Conservation (phyloP, 1,284 basidiomycete species). For the Lentinula novae-zelandiae region DNA sequence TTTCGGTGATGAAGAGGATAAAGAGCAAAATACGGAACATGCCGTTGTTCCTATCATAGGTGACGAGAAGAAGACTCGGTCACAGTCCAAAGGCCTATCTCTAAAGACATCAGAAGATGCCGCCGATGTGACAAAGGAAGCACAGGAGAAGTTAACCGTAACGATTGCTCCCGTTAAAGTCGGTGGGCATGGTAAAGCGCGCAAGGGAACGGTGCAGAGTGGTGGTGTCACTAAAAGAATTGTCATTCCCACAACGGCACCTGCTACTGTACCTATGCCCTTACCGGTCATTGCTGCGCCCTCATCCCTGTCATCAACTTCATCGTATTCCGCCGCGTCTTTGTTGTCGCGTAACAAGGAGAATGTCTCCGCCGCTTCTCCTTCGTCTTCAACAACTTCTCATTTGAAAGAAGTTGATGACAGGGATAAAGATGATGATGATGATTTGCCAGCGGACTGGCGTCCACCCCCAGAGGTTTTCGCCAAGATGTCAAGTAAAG, state of each 20-base stretch:
- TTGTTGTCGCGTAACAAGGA: slow-evolving; percentile 1
- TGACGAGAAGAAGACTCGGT: background rate
- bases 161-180: slow-evolving; percentile 48
- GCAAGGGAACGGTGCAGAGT: slow-evolving; percentile 67
- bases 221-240: slow-evolving; percentile 68
- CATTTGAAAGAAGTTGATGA: slow-evolving; percentile 27
- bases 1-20: slow-evolving; percentile 18
- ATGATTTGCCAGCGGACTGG: slow-evolving; percentile 69
- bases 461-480: slow-evolving; percentile 89
- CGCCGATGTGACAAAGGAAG: background rate
- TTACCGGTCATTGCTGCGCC: slow-evolving; percentile 10
- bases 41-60: background rate
- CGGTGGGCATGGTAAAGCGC: slow-evolving; percentile 58
- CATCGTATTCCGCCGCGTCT: background rate
- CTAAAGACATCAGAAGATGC: background rate
- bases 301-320: background rate
- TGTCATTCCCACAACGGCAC: slow-evolving; percentile 19
- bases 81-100: background rate
- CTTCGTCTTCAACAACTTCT: background rate
- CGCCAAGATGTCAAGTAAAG: slow-evolving; percentile 92
- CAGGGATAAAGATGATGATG: slow-evolving; percentile 36
- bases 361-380: slow-evolving; percentile 1
- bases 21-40: slow-evolving; percentile 17
- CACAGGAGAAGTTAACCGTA: slow-evolving; percentile 26
- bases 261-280: slow-evolving; percentile 13